phyloP scores from a whole-genome alignment of 2,329 filamentous ascomycete species.

The Trichoderma asperellum region DNA sequence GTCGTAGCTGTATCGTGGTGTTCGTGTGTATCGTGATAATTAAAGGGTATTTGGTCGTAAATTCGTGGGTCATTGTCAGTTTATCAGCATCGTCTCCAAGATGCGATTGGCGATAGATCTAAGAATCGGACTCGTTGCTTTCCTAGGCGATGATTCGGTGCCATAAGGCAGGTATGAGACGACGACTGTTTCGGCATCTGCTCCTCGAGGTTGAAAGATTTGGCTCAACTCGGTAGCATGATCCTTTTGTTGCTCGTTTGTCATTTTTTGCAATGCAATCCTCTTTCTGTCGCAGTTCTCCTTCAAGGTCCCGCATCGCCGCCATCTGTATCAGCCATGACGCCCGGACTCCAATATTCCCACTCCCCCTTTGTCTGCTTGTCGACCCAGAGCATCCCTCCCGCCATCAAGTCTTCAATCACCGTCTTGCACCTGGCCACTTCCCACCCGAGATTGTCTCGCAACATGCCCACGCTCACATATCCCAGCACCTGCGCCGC shows the following conservation, averaged over 20 bases:
- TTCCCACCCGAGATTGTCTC: constrained; percentile 85
- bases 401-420: constrained; percentile 84
- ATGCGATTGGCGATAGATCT: not conserved
- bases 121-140: not conserved
- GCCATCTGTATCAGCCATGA: constrained; percentile 59
- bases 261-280: not conserved
- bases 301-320: constrained; percentile 13
- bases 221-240: not conserved
- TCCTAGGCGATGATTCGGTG: not conserved
- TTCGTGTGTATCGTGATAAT: not conserved
- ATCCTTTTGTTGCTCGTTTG: not conserved
- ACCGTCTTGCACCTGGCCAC: constrained; percentile 83
- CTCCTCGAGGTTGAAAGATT: not conserved
- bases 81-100: not conserved
- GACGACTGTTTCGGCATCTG: not conserved
- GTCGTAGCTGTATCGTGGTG: not conserved
- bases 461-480: constrained; percentile 86
- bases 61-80: not conserved
- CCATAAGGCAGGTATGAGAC: not conserved
- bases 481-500: constrained; percentile 88
- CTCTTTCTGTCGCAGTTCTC: not conserved
- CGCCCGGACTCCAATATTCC: constrained; percentile 91
- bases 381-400: constrained; percentile 94
- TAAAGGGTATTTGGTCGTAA: not conserved
- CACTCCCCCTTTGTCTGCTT: constrained; percentile 76